Conservation (phyloP, 495 filamentous ascomycete genomes). For the Rhizodiscina lignyota region DNA sequence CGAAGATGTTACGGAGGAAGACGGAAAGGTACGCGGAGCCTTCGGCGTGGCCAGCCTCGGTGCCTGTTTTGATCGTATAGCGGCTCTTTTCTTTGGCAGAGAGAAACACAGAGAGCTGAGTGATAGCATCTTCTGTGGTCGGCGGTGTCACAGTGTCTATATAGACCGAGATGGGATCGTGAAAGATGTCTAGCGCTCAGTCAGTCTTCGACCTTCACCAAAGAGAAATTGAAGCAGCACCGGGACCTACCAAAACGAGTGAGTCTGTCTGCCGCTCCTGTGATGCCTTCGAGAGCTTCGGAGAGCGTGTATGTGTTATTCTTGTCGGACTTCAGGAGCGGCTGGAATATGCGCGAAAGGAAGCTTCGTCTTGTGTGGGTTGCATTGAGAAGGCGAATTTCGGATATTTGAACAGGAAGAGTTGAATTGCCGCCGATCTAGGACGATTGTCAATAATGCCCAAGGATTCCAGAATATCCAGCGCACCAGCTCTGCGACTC, state of each 20-base stretch:
- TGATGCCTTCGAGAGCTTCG: conserved; percentile 56
- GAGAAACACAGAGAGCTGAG: conserved; percentile 67
- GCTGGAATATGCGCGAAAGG: conserved; percentile 60
- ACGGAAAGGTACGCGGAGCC: conserved; percentile 79
- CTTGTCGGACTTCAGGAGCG: conserved; percentile 51
- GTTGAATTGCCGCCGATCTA: conserved; percentile 69
- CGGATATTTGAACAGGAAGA: conserved; percentile 63
- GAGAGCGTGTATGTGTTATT: conserved; percentile 54
- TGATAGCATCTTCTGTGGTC: conserved; percentile 23
- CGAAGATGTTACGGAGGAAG: conserved; percentile 79
- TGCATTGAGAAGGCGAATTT: conserved; percentile 63
- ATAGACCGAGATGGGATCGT: conserved; percentile 63
- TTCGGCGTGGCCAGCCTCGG: conserved; percentile 79
- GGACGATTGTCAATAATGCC: background rate
- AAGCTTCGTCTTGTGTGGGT: conserved; percentile 62
- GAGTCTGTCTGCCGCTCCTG: conserved; percentile 52
- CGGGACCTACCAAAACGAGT: conserved; percentile 54
- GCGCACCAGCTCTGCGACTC: conserved; percentile 38
- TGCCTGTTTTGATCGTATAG: conserved; percentile 75
- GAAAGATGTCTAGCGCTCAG: conserved; percentile 59
- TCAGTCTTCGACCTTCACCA: background rate
- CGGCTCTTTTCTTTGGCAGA: conserved; percentile 61
- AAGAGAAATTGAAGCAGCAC: background rate
- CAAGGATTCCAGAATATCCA: background rate
- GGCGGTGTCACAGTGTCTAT: conserved; percentile 50